Conservation (phyloP, 257 asterid genomes). For the Solanum verrucosum region DNA sequence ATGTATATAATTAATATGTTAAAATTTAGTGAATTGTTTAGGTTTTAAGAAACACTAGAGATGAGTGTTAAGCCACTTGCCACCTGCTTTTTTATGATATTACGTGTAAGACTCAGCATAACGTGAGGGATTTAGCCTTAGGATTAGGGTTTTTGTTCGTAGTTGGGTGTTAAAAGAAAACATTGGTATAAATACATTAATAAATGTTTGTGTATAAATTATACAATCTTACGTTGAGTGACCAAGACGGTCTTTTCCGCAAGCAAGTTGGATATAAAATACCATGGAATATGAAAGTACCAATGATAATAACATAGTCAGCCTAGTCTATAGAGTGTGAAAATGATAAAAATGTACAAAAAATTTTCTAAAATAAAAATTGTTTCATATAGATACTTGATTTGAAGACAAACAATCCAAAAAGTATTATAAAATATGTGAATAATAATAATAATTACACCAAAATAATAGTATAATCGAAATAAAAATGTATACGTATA, state of each 20-base stretch:
- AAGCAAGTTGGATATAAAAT: not conserved
- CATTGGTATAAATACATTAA: not conserved
- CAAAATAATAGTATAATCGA: not conserved
- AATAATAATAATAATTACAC: not conserved
- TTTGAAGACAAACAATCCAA: not conserved
- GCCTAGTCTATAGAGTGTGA: not conserved
- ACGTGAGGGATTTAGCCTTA: constrained; percentile 2
- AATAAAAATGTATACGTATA: not conserved
- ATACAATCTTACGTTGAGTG: not conserved
- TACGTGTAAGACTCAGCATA: constrained; percentile 18
- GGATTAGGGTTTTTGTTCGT: not conserved
- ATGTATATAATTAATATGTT: not conserved
- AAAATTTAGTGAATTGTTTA: not conserved
- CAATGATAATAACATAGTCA: not conserved
- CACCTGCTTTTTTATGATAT: constrained; percentile 15
- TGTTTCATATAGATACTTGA: not conserved
- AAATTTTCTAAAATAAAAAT: not conserved
- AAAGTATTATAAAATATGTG: not conserved
- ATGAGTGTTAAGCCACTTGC: constrained; percentile 18
- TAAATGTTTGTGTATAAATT: not conserved
- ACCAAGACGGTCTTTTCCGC: not conserved
- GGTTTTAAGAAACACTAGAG: not conserved
- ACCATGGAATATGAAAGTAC: not conserved
- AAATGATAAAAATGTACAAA: not conserved
- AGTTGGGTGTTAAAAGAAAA: not conserved